Percentiles rank a stretch among this genome's conserved stretches.
These are phyloP conservation scores for Fusarium sp. DNA, from an alignment of 2,329 filamentous ascomycete genomes.

Conservation along the genomic window DNA sequence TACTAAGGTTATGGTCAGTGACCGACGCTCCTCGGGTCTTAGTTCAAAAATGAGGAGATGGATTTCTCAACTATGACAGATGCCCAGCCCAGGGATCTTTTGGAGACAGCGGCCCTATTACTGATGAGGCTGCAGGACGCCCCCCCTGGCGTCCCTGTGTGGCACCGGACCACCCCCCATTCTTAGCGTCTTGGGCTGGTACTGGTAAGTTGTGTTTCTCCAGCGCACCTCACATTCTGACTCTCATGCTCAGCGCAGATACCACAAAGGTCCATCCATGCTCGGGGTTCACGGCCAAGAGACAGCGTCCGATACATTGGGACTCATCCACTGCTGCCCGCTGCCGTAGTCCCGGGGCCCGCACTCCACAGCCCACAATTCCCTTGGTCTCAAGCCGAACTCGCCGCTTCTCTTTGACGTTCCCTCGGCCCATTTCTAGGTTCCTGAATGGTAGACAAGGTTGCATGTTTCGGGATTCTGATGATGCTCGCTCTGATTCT, in stretches of 20 bases:
- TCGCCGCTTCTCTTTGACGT: conserved; percentile 27
- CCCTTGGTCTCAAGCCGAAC: conserved; percentile 29
- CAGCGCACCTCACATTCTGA: conserved; percentile 23
- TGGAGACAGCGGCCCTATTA: conserved; percentile 37
- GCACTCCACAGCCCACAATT: conserved; percentile 38
- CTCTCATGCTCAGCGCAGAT: conserved; percentile 1
- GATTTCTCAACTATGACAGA: conserved; percentile 32
- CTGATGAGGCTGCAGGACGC: conserved; percentile 35
- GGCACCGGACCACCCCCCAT: conserved; percentile 37
- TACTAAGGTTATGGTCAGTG: conserved; percentile 29
- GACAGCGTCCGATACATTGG: conserved; percentile 36
- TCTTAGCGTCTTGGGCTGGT: conserved; percentile 32
- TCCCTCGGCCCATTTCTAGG: conserved; percentile 35
- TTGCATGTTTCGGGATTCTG: conserved; percentile 18
- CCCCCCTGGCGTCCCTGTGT: conserved; percentile 31
- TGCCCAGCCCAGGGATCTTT: conserved; percentile 39
- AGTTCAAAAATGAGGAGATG: conserved; percentile 6
- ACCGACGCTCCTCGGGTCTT: conserved; percentile 14
- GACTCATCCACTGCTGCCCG: conserved; percentile 34
- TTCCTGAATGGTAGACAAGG: conserved; percentile 24
- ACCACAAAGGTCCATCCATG: conserved; percentile 22
- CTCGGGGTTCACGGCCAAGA: conserved; percentile 40
- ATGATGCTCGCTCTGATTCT: conserved; percentile 14
- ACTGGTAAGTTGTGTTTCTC: conserved; percentile 19
- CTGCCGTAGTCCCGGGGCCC: conserved; percentile 42